Conservation (phyloP, 1,284 basidiomycete genomes). For the Irpex lacteus region DNA sequence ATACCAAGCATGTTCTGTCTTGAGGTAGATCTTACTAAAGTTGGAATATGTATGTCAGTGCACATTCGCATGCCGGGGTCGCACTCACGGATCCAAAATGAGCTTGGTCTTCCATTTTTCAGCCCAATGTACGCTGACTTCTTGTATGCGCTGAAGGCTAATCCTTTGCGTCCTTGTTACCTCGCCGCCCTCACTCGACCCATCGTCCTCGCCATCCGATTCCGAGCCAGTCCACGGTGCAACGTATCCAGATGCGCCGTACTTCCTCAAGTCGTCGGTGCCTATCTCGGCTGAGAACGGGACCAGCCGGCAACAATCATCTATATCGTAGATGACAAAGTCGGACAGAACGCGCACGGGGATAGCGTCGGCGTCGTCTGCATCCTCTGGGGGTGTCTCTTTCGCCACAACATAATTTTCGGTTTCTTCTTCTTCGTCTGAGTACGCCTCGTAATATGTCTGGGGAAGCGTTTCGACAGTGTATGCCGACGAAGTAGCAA, state of each 20-base stretch:
- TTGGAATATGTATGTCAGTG: background rate
- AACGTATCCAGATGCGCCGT: slow-evolving; percentile 35
- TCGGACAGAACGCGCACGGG: slow-evolving; percentile 50
- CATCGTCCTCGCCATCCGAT: slow-evolving; percentile 14
- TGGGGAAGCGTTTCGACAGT: background rate
- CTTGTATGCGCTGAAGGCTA: slow-evolving; percentile 40
- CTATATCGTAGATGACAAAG: slow-evolving; percentile 46
- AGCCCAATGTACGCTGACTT: slow-evolving; percentile 46
- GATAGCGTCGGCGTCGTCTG: slow-evolving; percentile 29
- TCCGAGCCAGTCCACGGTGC: slow-evolving; percentile 24
- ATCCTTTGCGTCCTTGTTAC: slow-evolving; percentile 32
- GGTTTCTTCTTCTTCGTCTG: background rate
- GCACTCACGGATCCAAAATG: slow-evolving; percentile 7
- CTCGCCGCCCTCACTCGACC: slow-evolving; percentile 24
- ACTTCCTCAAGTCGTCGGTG: background rate
- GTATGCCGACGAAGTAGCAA: background rate
- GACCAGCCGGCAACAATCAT: slow-evolving; percentile 33
- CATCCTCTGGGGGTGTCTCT: slow-evolving; percentile 33
- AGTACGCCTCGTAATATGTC: background rate
- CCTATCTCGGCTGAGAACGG: slow-evolving; percentile 26
- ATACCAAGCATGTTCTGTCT: slow-evolving; percentile 56
- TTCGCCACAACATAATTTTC: slow-evolving; percentile 26
- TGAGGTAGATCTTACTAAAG: slow-evolving; percentile 37
- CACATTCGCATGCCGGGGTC: background rate
- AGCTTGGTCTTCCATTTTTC: background rate